Conservation (phyloP, 2,329 filamentous ascomycete genomes). For the Microsporum audouinii region DNA sequence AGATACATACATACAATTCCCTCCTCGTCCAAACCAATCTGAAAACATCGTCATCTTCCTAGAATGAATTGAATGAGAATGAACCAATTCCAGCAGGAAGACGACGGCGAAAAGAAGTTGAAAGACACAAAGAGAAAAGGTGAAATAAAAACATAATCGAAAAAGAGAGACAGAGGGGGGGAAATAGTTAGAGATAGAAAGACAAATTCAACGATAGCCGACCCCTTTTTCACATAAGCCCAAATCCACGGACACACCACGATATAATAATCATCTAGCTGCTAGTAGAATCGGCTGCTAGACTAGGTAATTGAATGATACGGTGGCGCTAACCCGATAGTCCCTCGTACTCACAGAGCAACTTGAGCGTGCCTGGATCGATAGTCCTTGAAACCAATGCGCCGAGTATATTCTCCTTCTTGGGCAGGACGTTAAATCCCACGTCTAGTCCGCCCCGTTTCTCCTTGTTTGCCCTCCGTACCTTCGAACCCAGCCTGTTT, state of each 20-base stretch:
- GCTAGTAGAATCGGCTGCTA: no score
- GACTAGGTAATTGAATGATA: neutral
- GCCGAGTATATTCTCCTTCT: slow-evolving; percentile 55
- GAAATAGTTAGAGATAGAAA: neutral
- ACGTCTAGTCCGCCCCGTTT: slow-evolving; percentile 43
- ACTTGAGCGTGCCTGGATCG: slow-evolving; percentile 52
- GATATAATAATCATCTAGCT: neutral
- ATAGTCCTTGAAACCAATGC: slow-evolving; percentile 56
- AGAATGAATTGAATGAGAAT: neutral
- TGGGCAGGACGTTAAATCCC: slow-evolving; percentile 53
- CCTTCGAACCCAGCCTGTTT: slow-evolving; percentile 57
- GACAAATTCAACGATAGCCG: neutral
- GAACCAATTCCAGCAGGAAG: neutral
- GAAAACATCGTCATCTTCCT: neutral
- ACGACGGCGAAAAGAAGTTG: neutral
- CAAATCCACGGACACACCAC: neutral
- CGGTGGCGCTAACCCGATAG: slow-evolving; percentile 34
- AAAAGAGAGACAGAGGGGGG: slow-evolving; percentile 1
- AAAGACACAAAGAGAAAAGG: neutral
- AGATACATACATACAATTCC: slow-evolving; percentile 1
- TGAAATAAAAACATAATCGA: neutral
- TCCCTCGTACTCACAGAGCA: slow-evolving; percentile 54
- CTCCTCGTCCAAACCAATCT: neutral
- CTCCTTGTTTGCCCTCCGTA: slow-evolving; percentile 33
- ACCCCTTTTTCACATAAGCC: neutral